phyloP scores from a whole-genome alignment of 305 asterid genomes.

The Coffea humblotiana region DNA sequence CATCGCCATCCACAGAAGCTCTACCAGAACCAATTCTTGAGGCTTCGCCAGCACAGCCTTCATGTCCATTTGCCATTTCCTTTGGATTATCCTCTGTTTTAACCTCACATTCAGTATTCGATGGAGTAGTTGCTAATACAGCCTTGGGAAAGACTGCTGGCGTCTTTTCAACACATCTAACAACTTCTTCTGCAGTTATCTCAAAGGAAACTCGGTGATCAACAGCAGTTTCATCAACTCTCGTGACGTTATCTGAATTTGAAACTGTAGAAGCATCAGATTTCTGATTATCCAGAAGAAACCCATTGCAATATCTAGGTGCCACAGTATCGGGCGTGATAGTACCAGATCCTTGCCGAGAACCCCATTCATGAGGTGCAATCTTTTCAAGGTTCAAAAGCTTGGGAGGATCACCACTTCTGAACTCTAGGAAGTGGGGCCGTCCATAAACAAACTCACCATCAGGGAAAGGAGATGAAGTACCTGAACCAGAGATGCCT shows the following conservation, averaged over 20 bases:
- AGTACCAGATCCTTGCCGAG: conserved; percentile 66
- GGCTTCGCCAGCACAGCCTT: conserved; percentile 27
- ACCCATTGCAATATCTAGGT: conserved; percentile 32
- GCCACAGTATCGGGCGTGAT: conserved; percentile 60
- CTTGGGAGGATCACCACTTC: conserved; percentile 50
- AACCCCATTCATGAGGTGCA: conserved; percentile 60
- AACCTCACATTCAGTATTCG: conserved; percentile 27
- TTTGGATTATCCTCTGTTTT: conserved; percentile 28
- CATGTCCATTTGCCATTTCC: conserved; percentile 25
- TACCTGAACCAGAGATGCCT: conserved; percentile 88
- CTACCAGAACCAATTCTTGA: conserved; percentile 30
- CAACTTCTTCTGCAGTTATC: conserved; percentile 58
- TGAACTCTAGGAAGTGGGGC: conserved; percentile 59
- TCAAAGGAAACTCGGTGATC: conserved; percentile 83
- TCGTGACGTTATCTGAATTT: conserved; percentile 28
- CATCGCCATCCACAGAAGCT: conserved; percentile 38
- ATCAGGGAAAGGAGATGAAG: conserved; percentile 84
- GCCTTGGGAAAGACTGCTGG: conserved; percentile 34
- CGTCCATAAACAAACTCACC: conserved; percentile 51
- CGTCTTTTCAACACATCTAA: conserved; percentile 66
- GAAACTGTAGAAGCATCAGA: conserved; percentile 47
- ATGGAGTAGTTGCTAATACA: conserved; percentile 24
- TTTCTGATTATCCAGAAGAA: conserved; percentile 42
- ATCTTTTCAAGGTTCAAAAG: conserved; percentile 69
- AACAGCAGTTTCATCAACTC: conserved; percentile 35